Conservation (phyloP, 2,329 filamentous ascomycete species). For the Zymoseptoria ardabiliae region DNA sequence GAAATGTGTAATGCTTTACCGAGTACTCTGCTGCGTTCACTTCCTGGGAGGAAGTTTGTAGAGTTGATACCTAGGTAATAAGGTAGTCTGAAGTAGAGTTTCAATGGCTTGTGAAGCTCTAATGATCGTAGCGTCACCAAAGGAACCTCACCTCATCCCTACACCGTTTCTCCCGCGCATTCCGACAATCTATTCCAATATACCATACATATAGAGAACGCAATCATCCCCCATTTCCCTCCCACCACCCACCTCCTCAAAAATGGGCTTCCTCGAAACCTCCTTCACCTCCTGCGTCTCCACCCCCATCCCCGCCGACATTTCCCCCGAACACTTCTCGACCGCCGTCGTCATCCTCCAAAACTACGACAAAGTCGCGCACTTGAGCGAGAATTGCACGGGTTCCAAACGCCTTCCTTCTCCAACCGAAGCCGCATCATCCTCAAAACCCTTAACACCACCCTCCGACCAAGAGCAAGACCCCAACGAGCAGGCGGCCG, state of each 20-base stretch:
- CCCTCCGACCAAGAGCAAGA: too few species aligned
- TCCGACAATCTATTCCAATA: too few species aligned
- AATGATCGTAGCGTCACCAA: not conserved
- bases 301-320: not conserved
- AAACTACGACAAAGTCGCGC: not conserved
- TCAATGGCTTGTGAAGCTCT: not conserved
- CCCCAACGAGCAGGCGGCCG: not conserved
- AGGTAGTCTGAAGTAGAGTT: not conserved
- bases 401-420: not conserved
- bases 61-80: too few species aligned
- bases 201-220: too few species aligned
- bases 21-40: not conserved
- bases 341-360: not conserved
- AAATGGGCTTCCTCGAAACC: constrained; percentile 1
- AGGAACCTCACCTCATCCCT: not conserved
- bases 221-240: too few species aligned
- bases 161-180: too few species aligned
- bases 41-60: not conserved
- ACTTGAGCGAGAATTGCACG: not conserved
- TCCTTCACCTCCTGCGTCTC: not conserved
- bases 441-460: too few species aligned
- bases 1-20: not conserved
- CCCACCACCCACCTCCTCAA: not conserved
- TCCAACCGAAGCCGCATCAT: not conserved
- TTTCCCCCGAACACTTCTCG: not conserved